Evolutionary conservation across 1,284 basidiomycete genomes (phyloP), one percentile per base, ranked within the genome.

Genomic region (Boletellus deceptivus): DNA sequence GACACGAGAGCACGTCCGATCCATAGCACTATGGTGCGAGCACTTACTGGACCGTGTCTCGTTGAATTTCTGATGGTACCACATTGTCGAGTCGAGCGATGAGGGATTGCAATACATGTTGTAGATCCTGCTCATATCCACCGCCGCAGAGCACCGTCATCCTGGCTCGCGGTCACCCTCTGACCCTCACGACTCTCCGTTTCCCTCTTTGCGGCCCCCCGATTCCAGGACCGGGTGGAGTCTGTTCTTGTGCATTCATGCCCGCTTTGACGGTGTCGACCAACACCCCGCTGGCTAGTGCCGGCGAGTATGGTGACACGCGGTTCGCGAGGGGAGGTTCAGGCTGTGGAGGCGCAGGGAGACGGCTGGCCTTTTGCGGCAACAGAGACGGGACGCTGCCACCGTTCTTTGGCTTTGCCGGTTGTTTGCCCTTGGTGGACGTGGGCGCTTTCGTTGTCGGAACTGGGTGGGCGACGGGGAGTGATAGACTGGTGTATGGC

Each of bases 201-300:
- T 89, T 90, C 22, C 87, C 87, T 62, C 90, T 90, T 58, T 82
- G 78, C 45, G 66, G 71, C 6, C 75, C 77, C 1, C 59, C 67
- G 9, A 59, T 47, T 16, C 71, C 72, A 25, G 73, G 64, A 6
- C 52, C 59, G 4, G 53, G 59, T n/a, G 68, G 72, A 6, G 56
- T 63, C 37, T 72, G 71, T 49, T 84, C 78, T 53, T 80, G 77
- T 13, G 84, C 79, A 54, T 70, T 85, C 81, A 91, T 88, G 1
- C 87, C 87, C 2, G 89, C 89, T 63, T 89, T 89, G 39, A 91
- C 74, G 0, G 90, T 82, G 37, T 90, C 86, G 35, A 91, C 75
- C 44, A 92, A 72, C 33, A 89, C 77, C 1, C 89, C 89, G 0
- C 80, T 77, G 25, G 84, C 80, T 22, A 91, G 69, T 10, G 84